These are phyloP conservation scores for Maudiozyma saulgeensis DNA, from an alignment of 805 yeast genomes.

Conservation along the genomic window DNA sequence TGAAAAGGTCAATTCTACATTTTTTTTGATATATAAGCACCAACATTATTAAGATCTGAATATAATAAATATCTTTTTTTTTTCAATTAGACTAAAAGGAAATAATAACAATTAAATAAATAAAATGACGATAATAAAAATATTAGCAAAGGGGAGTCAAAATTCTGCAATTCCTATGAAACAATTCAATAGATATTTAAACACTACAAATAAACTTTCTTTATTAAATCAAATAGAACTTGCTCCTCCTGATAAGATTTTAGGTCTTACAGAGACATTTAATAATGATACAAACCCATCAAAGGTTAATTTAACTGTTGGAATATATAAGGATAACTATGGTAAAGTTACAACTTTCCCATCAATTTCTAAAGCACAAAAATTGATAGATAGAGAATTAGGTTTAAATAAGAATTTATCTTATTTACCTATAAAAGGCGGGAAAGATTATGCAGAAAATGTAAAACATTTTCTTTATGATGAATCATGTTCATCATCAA, in stretches of 20 bases:
- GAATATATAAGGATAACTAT: conserved; percentile 76
- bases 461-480: conserved; percentile 69
- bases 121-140: background rate
- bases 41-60: too few species aligned
- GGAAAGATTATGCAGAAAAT: conserved; percentile 51
- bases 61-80: too few species aligned
- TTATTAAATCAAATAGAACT: conserved; percentile 2
- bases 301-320: conserved; percentile 43
- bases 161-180: background rate
- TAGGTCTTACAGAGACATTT: conserved; percentile 70
- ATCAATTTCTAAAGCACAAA: conserved; percentile 23
- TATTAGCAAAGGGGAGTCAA: background rate
- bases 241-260: conserved; percentile 12
- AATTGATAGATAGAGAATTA: conserved; percentile 32
- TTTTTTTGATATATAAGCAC: too few species aligned
- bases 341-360: conserved; percentile 44
- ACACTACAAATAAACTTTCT: background rate
- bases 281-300: conserved; percentile 50
- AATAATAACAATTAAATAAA: background rate
- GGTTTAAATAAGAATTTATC: conserved; percentile 55
- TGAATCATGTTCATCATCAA: conserved; percentile 35
- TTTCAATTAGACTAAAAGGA: too few species aligned
- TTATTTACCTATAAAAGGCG: conserved; percentile 63
- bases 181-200: background rate
- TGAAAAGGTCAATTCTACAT: too few species aligned